phyloP scores from a whole-genome alignment of 495 filamentous ascomycete species.

The Tuber indicum region DNA sequence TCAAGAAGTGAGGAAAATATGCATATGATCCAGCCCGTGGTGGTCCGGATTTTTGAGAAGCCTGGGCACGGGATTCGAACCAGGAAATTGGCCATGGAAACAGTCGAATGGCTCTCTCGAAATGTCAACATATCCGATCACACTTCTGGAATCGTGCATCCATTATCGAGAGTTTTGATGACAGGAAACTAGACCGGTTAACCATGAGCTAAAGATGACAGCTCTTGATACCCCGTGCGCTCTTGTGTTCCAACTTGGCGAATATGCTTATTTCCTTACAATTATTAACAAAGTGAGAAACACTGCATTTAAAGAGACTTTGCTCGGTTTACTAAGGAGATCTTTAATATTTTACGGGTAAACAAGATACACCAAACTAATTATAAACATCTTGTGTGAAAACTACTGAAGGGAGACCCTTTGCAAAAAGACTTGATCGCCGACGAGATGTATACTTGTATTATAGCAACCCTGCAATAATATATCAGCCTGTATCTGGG shows the following conservation, averaged over 20 bases:
- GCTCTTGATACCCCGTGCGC: constrained; percentile 95
- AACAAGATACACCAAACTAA: constrained; percentile 74
- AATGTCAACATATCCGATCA: constrained; percentile 98
- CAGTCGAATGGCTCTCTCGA: constrained; percentile 80
- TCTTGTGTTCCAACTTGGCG: constrained; percentile 90
- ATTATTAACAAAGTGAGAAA: constrained; percentile 66
- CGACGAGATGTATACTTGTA: constrained; percentile 55
- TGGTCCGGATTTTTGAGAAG: constrained; percentile 89
- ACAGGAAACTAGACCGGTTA: constrained; percentile 56
- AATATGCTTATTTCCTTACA: constrained; percentile 86
- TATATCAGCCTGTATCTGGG: no score
- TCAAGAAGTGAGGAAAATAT: constrained; percentile 95
- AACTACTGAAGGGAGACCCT: constrained; percentile 86
- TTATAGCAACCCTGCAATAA: neutral
- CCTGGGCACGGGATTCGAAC: constrained; percentile 66
- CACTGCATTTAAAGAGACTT: constrained; percentile 21
- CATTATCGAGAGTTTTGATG: constrained; percentile 69
- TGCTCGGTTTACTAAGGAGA: constrained; percentile 8
- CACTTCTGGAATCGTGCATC: constrained; percentile 89
- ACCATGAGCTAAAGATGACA: constrained; percentile 66
- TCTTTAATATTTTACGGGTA: constrained; percentile 48
- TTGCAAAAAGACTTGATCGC: constrained; percentile 90
- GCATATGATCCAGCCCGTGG: constrained; percentile 96
- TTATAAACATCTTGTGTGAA: constrained; percentile 82
- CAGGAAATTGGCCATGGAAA: constrained; percentile 86